Conservation (phyloP, 306 rosid genomes). For the Ormosia semicastrata region DNA sequence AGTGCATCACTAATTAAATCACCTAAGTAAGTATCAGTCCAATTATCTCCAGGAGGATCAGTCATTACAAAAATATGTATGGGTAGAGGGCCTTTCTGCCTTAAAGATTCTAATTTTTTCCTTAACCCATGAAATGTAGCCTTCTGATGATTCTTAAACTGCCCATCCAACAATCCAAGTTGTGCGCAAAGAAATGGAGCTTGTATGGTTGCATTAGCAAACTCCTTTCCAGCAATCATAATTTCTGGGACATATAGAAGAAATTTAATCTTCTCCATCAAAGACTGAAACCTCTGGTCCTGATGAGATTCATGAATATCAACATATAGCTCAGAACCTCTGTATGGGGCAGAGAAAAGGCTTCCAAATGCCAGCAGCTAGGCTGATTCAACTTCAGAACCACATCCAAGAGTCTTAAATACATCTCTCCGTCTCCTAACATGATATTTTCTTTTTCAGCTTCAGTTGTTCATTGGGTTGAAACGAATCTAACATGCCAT, state of each 20-base stretch:
- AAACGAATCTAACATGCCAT: slow-evolving; percentile 71
- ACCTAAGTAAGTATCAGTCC: slow-evolving; percentile 75
- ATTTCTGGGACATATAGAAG: slow-evolving; percentile 78
- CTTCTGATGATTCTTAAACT: slow-evolving; percentile 85
- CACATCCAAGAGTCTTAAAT: slow-evolving; percentile 66
- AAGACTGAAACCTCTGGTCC: slow-evolving; percentile 50
- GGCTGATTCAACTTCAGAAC: slow-evolving; percentile 65
- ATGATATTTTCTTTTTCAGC: slow-evolving; percentile 70
- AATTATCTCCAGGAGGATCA: slow-evolving; percentile 75
- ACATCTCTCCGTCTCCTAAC: slow-evolving; percentile 63
- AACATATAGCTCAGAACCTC: slow-evolving; percentile 62
- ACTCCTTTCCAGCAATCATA: slow-evolving; percentile 54
- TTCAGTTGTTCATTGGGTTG: slow-evolving; percentile 75
- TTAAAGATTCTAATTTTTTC: slow-evolving; percentile 55
- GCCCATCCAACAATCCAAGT: slow-evolving; percentile 86
- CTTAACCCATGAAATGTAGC: slow-evolving; percentile 61
- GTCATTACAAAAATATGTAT: slow-evolving; percentile 78
- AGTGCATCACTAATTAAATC: slow-evolving; percentile 50
- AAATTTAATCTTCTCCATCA: slow-evolving; percentile 53
- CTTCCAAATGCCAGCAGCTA: slow-evolving; percentile 85
- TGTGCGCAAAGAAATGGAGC: slow-evolving; percentile 86
- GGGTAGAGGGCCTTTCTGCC: slow-evolving; percentile 45
- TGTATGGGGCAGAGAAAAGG: slow-evolving; percentile 82
- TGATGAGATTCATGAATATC: slow-evolving; percentile 62
- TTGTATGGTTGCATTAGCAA: slow-evolving; percentile 44